Evolutionary conservation across 2,329 filamentous ascomycete genomes (phyloP).

Genomic region (Epichloe bromicola): DNA sequence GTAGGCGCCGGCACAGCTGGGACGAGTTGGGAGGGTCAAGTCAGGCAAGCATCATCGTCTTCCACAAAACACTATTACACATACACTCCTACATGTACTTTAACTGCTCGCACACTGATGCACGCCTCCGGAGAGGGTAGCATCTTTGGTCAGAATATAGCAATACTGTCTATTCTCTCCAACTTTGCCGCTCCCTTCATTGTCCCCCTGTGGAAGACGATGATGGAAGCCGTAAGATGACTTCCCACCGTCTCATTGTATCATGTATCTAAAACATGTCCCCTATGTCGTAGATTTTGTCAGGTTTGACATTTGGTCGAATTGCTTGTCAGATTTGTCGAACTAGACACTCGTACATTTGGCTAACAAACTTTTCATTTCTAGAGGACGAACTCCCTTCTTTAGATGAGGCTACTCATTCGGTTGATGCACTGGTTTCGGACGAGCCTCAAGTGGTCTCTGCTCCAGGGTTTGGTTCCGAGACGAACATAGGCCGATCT

Average conservation of each 20-base stretch:
- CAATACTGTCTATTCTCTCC: conserved; percentile 26
- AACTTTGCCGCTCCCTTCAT: conserved; percentile 22
- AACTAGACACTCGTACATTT: conserved; percentile 12
- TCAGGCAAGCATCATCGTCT: conserved; percentile 61
- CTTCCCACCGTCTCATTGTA: conserved; percentile 9
- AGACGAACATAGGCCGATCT: conserved; percentile 10
- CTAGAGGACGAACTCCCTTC: conserved; percentile 51
- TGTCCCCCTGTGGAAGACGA: conserved; percentile 43
- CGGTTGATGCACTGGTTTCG: conserved; percentile 57
- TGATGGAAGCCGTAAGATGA: conserved; percentile 47
- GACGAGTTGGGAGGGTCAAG: conserved; percentile 18
- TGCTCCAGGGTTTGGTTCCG: neutral
- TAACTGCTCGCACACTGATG: conserved; percentile 32
- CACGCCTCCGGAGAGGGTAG: conserved; percentile 18
- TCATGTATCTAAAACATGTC: conserved; percentile 7
- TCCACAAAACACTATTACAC: conserved; percentile 30
- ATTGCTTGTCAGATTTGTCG: conserved; percentile 17
- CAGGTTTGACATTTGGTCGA: conserved; percentile 10
- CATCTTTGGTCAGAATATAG: conserved; percentile 29
- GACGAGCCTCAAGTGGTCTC: conserved; percentile 30
- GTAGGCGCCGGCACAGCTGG: conserved; percentile 3
- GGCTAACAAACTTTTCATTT: conserved; percentile 26
- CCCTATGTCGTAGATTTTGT: conserved; percentile 5
- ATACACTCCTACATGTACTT: conserved; percentile 44
- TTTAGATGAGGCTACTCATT: conserved; percentile 46